A percentile compares a stretch with the other conserved stretches of the same genome.
Conservation (phyloP, 2,329 filamentous ascomycete genomes). For the Claviceps cyperi region DNA sequence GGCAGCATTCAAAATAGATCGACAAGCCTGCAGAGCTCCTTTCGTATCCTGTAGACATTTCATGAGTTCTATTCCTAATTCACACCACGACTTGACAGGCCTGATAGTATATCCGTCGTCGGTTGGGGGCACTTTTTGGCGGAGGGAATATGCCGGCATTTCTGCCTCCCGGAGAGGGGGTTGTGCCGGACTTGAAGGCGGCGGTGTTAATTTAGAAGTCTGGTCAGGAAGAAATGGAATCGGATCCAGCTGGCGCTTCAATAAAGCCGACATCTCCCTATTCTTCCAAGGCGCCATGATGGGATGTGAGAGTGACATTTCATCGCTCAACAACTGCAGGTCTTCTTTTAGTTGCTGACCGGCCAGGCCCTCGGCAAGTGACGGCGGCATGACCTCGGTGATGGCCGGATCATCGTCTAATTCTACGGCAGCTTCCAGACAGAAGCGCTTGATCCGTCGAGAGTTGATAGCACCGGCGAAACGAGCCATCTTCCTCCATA, state of each 20-base stretch:
- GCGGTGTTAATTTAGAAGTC: slow-evolving; percentile 23
- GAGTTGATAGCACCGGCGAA: slow-evolving; percentile 45
- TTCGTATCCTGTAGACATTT: slow-evolving; percentile 16
- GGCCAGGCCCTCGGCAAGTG: slow-evolving; percentile 47
- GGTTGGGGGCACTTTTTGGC: neutral
- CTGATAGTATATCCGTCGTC: neutral
- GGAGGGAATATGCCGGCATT: neutral
- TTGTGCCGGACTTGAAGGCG: slow-evolving; percentile 9
- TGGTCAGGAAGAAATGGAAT: slow-evolving; percentile 47
- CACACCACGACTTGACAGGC: slow-evolving; percentile 17
- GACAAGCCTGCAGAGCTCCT: slow-evolving; percentile 17
- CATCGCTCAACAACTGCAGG: slow-evolving; percentile 37
- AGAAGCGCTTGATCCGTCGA: slow-evolving; percentile 42
- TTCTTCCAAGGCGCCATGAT: slow-evolving; percentile 42
- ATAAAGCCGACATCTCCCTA: slow-evolving; percentile 32
- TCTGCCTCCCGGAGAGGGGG: neutral
- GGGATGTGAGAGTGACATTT: slow-evolving; percentile 44
- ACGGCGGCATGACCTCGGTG: slow-evolving; percentile 46
- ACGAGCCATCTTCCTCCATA: slow-evolving; percentile 47
- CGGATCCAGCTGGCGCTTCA: slow-evolving; percentile 44
- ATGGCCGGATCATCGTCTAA: slow-evolving; percentile 51
- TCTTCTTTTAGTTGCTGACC: slow-evolving; percentile 46
- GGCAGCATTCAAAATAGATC: slow-evolving; percentile 12
- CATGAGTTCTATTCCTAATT: slow-evolving; percentile 20
- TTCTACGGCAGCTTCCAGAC: slow-evolving; percentile 51